Conservation (phyloP, 176 grass and related monocot species). For the Phyllostachys edulis region DNA sequence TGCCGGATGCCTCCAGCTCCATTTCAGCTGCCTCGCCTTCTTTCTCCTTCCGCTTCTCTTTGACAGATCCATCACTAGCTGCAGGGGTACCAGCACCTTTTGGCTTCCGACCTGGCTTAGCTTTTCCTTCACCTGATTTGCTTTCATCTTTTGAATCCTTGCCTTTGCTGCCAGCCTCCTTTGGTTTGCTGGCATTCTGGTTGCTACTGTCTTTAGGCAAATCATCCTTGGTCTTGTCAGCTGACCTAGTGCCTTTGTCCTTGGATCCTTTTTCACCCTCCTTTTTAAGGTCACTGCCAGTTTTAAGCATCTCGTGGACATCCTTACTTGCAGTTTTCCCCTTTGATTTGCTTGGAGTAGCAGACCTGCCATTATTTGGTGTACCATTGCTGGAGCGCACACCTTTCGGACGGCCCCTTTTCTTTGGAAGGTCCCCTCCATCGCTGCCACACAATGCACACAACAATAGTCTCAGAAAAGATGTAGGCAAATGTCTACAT, state of each 20-base stretch:
- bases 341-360: constrained; percentile 40
- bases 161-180: constrained; percentile 34
- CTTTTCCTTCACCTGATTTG: constrained; percentile 50
- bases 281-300: constrained; percentile 24
- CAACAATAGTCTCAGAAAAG: constrained; percentile 16
- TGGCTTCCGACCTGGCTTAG: constrained; percentile 40
- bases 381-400: constrained; percentile 32
- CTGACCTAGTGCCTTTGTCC: constrained; percentile 15
- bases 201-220: constrained; percentile 29
- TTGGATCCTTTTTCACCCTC: constrained; percentile 37
- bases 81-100: constrained; percentile 21
- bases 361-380: constrained; percentile 25
- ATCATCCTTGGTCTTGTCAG: constrained; percentile 41
- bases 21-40: constrained; percentile 34
- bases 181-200: constrained; percentile 35
- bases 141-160: constrained; percentile 40
- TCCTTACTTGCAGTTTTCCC: constrained; percentile 48
- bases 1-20: constrained; percentile 38
- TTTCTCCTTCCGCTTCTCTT: constrained; percentile 49
- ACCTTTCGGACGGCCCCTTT: constrained; percentile 63
- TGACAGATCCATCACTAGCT: constrained; percentile 19
- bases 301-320: constrained; percentile 36
- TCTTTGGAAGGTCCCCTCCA: constrained; percentile 46
- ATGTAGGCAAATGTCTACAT: not conserved
- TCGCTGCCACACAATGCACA: constrained; percentile 39